These are phyloP conservation scores for Chlorociboria aeruginascens DNA, from an alignment of 495 filamentous ascomycete genomes.

Conservation along the genomic window DNA sequence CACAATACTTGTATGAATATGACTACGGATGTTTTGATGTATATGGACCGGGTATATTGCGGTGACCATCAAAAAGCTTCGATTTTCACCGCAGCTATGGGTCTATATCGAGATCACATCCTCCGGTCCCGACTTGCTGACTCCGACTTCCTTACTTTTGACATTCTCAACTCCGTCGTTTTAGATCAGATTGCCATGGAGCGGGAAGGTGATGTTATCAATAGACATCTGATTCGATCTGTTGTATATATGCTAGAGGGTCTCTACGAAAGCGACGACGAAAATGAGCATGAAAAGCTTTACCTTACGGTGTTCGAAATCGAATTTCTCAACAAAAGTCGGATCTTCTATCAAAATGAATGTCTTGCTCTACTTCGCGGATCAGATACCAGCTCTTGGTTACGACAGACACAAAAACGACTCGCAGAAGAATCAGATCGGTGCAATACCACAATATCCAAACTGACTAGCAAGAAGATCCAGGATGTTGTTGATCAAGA, in stretches of 20 bases:
- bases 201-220: constrained; percentile 78
- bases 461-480: constrained; percentile 60
- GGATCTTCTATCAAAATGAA: constrained; percentile 64
- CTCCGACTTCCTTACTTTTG: constrained; percentile 42
- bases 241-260: constrained; percentile 86
- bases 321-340: constrained; percentile 58
- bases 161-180: constrained; percentile 67
- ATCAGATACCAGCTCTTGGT: constrained; percentile 71
- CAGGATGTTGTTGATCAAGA: constrained; percentile 65
- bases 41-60: constrained; percentile 82
- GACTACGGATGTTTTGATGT: constrained; percentile 96
- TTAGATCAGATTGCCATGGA: constrained; percentile 90
- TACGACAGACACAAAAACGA: constrained; percentile 60
- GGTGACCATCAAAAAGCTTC: constrained; percentile 58
- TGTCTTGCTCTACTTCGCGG: constrained; percentile 61
- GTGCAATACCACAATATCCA: constrained; percentile 64
- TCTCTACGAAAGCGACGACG: constrained; percentile 69
- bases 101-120: constrained; percentile 75
- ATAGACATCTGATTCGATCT: constrained; percentile 68
- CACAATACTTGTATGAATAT: constrained; percentile 93
- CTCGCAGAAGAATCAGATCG: constrained; percentile 71
- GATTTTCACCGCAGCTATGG: constrained; percentile 75
- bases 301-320: constrained; percentile 79
- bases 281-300: constrained; percentile 63
- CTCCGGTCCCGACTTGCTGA: constrained; percentile 36